Percentiles rank a stretch among this genome's conserved stretches.
Evolutionary conservation across 371 early-diverging fungal species (phyloP).

Genomic region (Mortierella sp.): DNA sequence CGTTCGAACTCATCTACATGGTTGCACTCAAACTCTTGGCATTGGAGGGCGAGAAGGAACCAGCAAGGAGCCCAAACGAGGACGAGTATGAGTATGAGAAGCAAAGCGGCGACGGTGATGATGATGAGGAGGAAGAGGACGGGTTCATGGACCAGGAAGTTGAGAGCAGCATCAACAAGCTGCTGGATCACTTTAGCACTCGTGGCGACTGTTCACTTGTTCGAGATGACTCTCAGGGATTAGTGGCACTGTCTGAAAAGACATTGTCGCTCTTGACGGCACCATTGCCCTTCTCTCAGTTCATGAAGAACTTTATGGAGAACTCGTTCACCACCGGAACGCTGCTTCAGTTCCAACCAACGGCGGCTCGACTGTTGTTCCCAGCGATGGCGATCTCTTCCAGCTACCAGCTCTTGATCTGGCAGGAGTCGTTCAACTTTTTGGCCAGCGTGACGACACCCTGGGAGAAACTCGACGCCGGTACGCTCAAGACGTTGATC

Average conservation of each 20-base stretch:
- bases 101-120: constrained; percentile 9
- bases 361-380: constrained; percentile 67
- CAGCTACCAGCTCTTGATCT: constrained; percentile 35
- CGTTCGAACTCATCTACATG: constrained; percentile 66
- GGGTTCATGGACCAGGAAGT: constrained; percentile 66
- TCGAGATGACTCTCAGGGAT: constrained; percentile 28
- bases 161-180: constrained; percentile 51
- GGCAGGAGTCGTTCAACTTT: constrained; percentile 62
- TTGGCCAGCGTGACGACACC: constrained; percentile 45
- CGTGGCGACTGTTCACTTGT: constrained; percentile 42
- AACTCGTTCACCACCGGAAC: constrained; percentile 52
- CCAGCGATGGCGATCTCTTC: constrained; percentile 59
- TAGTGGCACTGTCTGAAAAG: constrained; percentile 36
- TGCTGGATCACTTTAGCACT: constrained; percentile 60
- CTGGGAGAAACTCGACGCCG: constrained; percentile 45
- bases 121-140: constrained; percentile 61
- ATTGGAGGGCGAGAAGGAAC: constrained; percentile 45
- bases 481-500: constrained; percentile 40
- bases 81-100: constrained; percentile 18
- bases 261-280: constrained; percentile 34
- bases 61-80: constrained; percentile 10
- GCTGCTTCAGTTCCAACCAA: constrained; percentile 47
- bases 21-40: constrained; percentile 62
- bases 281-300: constrained; percentile 67
- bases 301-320: constrained; percentile 67